phyloP scores from a whole-genome alignment of 2,329 filamentous ascomycete genomes.

The Paraphaeosphaeria minitans region DNA sequence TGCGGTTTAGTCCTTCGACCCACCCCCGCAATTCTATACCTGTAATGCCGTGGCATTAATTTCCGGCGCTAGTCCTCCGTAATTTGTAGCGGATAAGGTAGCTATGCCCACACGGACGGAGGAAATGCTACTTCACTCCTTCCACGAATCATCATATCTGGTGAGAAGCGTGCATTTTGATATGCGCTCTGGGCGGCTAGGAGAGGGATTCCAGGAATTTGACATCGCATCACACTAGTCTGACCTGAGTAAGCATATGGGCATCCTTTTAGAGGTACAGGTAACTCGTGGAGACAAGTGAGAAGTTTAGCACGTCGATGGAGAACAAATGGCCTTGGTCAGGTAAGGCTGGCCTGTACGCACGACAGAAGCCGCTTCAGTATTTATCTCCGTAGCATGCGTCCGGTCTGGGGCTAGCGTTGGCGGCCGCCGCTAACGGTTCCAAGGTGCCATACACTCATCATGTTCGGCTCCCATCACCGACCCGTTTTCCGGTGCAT shows the following conservation, averaged over 20 bases:
- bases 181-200: background rate
- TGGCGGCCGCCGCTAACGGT: slow-evolving; percentile 1
- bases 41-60: background rate
- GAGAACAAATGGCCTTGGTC: background rate
- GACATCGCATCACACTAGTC: background rate
- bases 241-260: background rate
- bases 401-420: background rate
- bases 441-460: background rate
- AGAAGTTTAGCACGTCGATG: background rate
- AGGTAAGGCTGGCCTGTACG: no score
- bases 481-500: background rate
- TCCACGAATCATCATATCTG: background rate
- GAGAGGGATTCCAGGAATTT: background rate
- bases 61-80: background rate
- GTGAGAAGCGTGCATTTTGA: background rate
- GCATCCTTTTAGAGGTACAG: no score
- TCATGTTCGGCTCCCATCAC: background rate
- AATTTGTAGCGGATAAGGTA: background rate
- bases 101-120: background rate
- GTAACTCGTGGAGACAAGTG: no score
- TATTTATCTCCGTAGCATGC: background rate
- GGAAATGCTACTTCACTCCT: background rate
- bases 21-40: background rate
- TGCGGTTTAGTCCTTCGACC: background rate
- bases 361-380: background rate